A percentile compares a stretch with the other conserved stretches of the same genome.
Conservation (phyloP, 805 yeast species). For the Kodamaea jinghongensis region DNA sequence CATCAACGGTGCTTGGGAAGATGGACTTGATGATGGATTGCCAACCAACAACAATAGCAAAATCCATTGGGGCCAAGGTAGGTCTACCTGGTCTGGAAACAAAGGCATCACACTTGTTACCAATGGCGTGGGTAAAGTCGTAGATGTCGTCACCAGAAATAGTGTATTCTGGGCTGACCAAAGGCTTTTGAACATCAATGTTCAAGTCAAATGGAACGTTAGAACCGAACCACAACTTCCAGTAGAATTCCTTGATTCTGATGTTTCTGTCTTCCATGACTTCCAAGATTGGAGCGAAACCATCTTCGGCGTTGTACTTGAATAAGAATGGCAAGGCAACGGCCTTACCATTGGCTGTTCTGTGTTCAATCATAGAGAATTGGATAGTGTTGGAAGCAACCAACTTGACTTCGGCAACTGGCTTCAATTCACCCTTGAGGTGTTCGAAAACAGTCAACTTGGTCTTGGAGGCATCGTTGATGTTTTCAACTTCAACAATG, state of each 20-base stretch:
- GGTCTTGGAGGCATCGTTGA: slow-evolving; percentile 51
- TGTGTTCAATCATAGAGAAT: slow-evolving; percentile 77
- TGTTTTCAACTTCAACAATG: slow-evolving; percentile 56
- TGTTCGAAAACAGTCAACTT: slow-evolving; percentile 64
- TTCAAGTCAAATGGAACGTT: slow-evolving; percentile 58
- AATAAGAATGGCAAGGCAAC: slow-evolving; percentile 76
- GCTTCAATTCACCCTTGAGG: slow-evolving; percentile 65
- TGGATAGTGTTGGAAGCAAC: slow-evolving; percentile 53
- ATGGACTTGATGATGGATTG: slow-evolving; percentile 96
- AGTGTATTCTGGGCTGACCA: slow-evolving; percentile 65
- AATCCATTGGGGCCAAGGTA: slow-evolving; percentile 97
- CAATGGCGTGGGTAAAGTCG: slow-evolving; percentile 95
- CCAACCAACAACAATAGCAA: slow-evolving; percentile 98
- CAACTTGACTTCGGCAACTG: slow-evolving; percentile 63
- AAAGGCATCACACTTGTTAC: slow-evolving; percentile 95
- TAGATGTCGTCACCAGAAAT: slow-evolving; percentile 77
- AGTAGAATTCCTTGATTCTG: slow-evolving; percentile 93
- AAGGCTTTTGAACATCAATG: slow-evolving; percentile 67
- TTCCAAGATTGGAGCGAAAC: slow-evolving; percentile 95
- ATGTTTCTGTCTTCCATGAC: slow-evolving; percentile 86
- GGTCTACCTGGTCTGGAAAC: slow-evolving; percentile 83
- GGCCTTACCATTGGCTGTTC: slow-evolving; percentile 75
- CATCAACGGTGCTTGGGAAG: slow-evolving; percentile 94
- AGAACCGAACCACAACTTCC: slow-evolving; percentile 93
- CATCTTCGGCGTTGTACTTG: slow-evolving; percentile 77